phyloP scores from a whole-genome alignment of 257 asterid genomes.

The Oldenlandia corymbosa region DNA sequence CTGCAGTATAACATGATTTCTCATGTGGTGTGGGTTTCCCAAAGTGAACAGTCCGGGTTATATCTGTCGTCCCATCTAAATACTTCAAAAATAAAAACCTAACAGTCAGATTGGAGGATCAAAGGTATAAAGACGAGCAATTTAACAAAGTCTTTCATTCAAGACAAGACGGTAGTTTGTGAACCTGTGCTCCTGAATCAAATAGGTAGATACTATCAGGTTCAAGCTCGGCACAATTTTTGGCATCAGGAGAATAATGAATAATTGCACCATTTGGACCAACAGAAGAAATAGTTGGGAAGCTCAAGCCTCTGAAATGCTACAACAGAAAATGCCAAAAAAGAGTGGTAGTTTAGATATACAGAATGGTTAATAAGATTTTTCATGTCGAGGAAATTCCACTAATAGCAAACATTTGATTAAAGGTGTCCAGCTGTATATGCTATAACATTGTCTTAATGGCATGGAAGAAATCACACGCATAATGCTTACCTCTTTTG shows the following conservation, averaged over 20 bases:
- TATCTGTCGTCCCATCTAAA: slow-evolving; percentile 97
- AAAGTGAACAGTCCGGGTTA: slow-evolving; percentile 92
- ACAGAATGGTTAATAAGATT: slow-evolving; percentile 1
- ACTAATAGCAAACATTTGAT: not conserved
- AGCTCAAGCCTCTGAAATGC: slow-evolving; percentile 92
- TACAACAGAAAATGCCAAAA: slow-evolving; percentile 26
- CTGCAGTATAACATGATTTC: slow-evolving; percentile 94
- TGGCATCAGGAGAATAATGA: slow-evolving; percentile 69
- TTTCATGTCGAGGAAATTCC: not conserved
- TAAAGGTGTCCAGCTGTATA: too few relatives aligned
- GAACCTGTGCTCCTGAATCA: slow-evolving; percentile 99
- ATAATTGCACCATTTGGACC: slow-evolving; percentile 94
- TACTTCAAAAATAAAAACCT: slow-evolving; percentile 44
- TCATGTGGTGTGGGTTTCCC: slow-evolving; percentile 90
- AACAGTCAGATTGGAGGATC: slow-evolving; percentile 21
- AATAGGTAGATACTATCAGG: slow-evolving; percentile 72
- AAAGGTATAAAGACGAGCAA: slow-evolving; percentile 6
- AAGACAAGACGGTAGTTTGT: slow-evolving; percentile 9
- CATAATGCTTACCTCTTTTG: slow-evolving; percentile 70
- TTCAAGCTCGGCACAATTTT: slow-evolving; percentile 86
- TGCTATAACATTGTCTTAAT: not conserved
- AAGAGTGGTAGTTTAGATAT: not conserved
- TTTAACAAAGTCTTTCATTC: not conserved
- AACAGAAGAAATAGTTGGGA: slow-evolving; percentile 89
- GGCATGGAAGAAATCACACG: not conserved